A percentile compares a stretch with the other conserved stretches of the same genome.
Conservation (phyloP, 768 basidiomycete species). For the Suillus alpinus region DNA sequence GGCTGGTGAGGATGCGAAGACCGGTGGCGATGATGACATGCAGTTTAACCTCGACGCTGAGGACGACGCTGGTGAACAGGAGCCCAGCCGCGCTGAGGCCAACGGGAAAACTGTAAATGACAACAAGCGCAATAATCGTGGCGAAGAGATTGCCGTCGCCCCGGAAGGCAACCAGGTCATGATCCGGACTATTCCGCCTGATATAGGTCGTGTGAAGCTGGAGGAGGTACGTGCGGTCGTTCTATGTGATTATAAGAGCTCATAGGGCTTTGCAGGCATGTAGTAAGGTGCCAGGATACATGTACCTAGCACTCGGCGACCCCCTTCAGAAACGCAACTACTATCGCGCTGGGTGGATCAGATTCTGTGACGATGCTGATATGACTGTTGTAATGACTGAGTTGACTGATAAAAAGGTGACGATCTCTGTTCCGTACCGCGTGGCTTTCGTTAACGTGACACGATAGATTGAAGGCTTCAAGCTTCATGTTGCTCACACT, state of each 20-base stretch:
- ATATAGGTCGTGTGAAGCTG: slow-evolving; percentile 84
- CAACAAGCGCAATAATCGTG: slow-evolving; percentile 51
- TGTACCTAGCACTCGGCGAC: slow-evolving; percentile 88
- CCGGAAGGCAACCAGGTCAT: slow-evolving; percentile 89
- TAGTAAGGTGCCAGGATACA: slow-evolving; percentile 72
- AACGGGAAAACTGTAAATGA: slow-evolving; percentile 54
- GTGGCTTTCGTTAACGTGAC: slow-evolving; percentile 5
- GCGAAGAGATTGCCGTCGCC: slow-evolving; percentile 66
- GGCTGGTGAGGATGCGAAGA: slow-evolving; percentile 55
- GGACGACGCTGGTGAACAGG: slow-evolving; percentile 66
- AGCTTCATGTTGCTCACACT: slow-evolving; percentile 84
- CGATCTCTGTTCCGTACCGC: slow-evolving; percentile 12
- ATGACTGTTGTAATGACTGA: slow-evolving; percentile 71
- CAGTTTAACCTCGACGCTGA: slow-evolving; percentile 71
- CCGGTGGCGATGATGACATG: slow-evolving; percentile 64
- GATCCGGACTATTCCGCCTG: slow-evolving; percentile 93
- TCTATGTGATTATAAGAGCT: slow-evolving; percentile 7
- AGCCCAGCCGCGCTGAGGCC: slow-evolving; percentile 48
- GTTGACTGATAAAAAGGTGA: slow-evolving; percentile 82
- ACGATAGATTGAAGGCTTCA: slow-evolving; percentile 88
- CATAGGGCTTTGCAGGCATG: slow-evolving; percentile 54
- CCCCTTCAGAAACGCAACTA: slow-evolving; percentile 91
- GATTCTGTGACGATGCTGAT: slow-evolving; percentile 81
- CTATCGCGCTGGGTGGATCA: slow-evolving; percentile 93
- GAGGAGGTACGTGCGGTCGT: slow-evolving; percentile 65